phyloP scores from a whole-genome alignment of 352 stramenopile genomes.

The Aphanomyces euteiches region DNA sequence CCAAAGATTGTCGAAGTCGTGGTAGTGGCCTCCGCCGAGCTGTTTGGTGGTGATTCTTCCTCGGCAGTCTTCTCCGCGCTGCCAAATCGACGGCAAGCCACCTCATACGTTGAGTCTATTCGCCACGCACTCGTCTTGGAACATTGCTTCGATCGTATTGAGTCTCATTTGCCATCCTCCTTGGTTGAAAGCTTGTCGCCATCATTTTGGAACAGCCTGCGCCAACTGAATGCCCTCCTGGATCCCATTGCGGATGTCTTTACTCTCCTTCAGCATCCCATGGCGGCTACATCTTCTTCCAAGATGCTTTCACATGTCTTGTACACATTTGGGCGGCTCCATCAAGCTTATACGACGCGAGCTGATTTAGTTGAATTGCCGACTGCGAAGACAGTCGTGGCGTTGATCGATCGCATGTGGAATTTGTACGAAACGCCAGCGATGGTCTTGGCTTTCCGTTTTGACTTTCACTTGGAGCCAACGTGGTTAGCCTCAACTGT shows the following conservation, averaged over 20 bases:
- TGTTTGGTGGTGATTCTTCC: no score
- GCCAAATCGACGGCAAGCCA: constrained; percentile 56
- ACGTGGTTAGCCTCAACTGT: constrained; percentile 46
- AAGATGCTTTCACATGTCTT: constrained; percentile 71
- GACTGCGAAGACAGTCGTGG: constrained; percentile 34
- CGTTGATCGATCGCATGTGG: constrained; percentile 60
- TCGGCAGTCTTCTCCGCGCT: constrained; percentile 32
- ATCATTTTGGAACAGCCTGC: constrained; percentile 44
- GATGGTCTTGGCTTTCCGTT: constrained; percentile 73
- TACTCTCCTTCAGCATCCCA: constrained; percentile 47
- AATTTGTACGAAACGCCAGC: constrained; percentile 63
- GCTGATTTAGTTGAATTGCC: constrained; percentile 24
- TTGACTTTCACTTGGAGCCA: constrained; percentile 73
- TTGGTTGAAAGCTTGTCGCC: neutral
- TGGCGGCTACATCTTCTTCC: neutral
- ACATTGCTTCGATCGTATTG: neutral
- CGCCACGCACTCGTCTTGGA: constrained; percentile 39
- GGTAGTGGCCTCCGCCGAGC: constrained; percentile 13
- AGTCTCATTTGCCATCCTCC: neutral
- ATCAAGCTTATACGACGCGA: constrained; percentile 56
- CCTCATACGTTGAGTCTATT: constrained; percentile 61
- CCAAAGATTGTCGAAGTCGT: constrained; percentile 39
- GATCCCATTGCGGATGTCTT: constrained; percentile 62
- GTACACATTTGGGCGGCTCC: constrained; percentile 74
- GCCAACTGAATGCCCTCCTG: constrained; percentile 43